A percentile compares a stretch with the other conserved stretches of the same genome.
phyloP scores from a whole-genome alignment of 495 filamentous ascomycete species.

The Daldinia loculata region DNA sequence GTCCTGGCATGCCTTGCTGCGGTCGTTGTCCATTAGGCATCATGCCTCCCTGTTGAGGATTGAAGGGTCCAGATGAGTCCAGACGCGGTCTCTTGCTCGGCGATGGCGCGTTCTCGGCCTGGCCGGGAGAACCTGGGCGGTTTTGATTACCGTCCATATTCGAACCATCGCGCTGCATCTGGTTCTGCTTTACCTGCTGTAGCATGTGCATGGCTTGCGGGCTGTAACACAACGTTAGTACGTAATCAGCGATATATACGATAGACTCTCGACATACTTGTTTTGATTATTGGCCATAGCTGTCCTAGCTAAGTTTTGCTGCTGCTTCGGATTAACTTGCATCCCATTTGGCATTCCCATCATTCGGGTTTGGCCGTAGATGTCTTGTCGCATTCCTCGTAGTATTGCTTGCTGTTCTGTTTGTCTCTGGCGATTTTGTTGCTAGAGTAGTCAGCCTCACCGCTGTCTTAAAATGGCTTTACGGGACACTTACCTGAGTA shows the following conservation, averaged over 20 bases:
- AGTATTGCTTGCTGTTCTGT: slow-evolving; percentile 73
- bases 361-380: slow-evolving; percentile 62
- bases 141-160: slow-evolving; percentile 86
- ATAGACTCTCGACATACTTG: slow-evolving; percentile 59
- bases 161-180: slow-evolving; percentile 86
- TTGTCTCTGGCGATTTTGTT: slow-evolving; percentile 72
- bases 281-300: slow-evolving; percentile 82
- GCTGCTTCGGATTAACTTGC: slow-evolving; percentile 52
- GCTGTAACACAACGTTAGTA: slow-evolving; percentile 54
- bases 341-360: slow-evolving; percentile 62
- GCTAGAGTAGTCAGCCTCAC: slow-evolving; percentile 48
- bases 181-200: slow-evolving; percentile 68
- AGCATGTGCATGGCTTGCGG: slow-evolving; percentile 75
- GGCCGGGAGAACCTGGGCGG: slow-evolving; percentile 81
- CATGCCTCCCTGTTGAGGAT: slow-evolving; percentile 72
- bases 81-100: slow-evolving; percentile 92
- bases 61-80: slow-evolving; percentile 71
- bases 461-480: background rate
- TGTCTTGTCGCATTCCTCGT: slow-evolving; percentile 68
- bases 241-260: background rate
- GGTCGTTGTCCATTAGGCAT: slow-evolving; percentile 80
- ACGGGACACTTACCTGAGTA: slow-evolving; percentile 71
- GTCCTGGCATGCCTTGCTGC: slow-evolving; percentile 73
- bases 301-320: slow-evolving; percentile 69
- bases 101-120: slow-evolving; percentile 87